Percentiles rank a stretch among this genome's conserved stretches.
phyloP scores from a whole-genome alignment of 768 basidiomycete species.

The Leucocoprinus sp. region DNA sequence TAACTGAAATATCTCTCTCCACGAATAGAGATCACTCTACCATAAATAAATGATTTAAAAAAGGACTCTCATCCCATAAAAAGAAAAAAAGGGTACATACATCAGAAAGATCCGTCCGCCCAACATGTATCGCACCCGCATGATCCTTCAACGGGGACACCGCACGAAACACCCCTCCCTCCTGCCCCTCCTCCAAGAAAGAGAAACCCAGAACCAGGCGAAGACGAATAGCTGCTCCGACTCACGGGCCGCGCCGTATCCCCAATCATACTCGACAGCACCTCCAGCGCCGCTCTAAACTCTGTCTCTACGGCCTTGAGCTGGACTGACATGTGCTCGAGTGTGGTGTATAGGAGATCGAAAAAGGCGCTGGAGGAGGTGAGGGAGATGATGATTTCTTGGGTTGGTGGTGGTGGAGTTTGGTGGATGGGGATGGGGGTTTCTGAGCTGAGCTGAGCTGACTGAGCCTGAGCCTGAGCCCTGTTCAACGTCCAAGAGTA shows the following conservation, averaged over 20 bases:
- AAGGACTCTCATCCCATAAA: too few species aligned
- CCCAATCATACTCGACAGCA: conserved; percentile 31
- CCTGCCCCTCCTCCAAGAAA: too few species aligned
- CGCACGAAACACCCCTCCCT: too few species aligned
- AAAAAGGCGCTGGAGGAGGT: conserved; percentile 76
- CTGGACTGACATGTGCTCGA: conserved; percentile 45
- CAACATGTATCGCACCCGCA: conserved; percentile 25
- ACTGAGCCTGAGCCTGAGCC: not conserved
- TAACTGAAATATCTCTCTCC: conserved; percentile 85
- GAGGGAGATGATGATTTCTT: conserved; percentile 69
- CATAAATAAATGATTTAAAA: not conserved
- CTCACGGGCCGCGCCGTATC: conserved; percentile 36
- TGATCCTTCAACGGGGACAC: conserved; percentile 37
- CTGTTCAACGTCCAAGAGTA: too few species aligned
- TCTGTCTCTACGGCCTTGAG: conserved; percentile 40
- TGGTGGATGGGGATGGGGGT: too few species aligned
- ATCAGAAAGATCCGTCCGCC: conserved; percentile 16
- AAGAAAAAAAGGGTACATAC: conserved; percentile 10
- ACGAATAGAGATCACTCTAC: conserved; percentile 70
- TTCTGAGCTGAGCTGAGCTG: too few species aligned
- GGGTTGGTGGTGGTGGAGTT: too few species aligned
- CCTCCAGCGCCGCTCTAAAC: conserved; percentile 35
- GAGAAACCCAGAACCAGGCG: too few species aligned
- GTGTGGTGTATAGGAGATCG: conserved; percentile 53
- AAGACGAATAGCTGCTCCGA: too few species aligned